Conservation (phyloP, 1,139 yeast genomes). For the Sugiyamaella neomexicana region DNA sequence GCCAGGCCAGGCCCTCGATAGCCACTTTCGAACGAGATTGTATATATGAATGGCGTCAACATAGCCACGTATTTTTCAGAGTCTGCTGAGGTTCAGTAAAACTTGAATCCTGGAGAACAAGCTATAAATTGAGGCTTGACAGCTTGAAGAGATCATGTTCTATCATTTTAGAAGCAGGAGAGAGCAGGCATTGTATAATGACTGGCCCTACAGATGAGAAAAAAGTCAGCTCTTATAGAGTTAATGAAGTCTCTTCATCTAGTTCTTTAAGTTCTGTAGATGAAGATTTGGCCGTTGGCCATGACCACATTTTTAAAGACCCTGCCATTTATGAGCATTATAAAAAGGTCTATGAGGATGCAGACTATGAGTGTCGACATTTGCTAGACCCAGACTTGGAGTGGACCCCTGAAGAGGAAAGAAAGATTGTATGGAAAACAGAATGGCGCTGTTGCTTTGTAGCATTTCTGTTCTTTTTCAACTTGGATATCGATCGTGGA, state of each 20-base stretch:
- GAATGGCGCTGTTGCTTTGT: constrained; percentile 48
- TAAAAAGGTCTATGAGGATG: constrained; percentile 44
- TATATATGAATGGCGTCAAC: constrained; percentile 6
- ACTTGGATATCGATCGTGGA: constrained; percentile 54
- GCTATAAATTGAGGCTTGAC: background rate
- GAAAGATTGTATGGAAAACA: constrained; percentile 45
- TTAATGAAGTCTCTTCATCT: constrained; percentile 1
- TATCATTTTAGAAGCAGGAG: no score
- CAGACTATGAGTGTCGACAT: constrained; percentile 48
- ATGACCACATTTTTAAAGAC: constrained; percentile 37
- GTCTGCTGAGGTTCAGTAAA: background rate
- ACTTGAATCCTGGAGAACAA: background rate
- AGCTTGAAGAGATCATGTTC: background rate
- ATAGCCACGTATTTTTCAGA: background rate
- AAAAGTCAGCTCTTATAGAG: background rate
- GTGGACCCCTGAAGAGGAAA: constrained; percentile 52
- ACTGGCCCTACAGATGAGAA: constrained; percentile 6
- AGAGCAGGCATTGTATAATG: background rate
- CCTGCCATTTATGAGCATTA: constrained; percentile 49
- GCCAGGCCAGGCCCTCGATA: background rate
- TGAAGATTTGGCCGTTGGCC: constrained; percentile 3
- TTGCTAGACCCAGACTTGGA: constrained; percentile 50
- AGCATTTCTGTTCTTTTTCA: constrained; percentile 50
- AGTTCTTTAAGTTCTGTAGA: constrained; percentile 1
- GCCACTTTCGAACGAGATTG: constrained; percentile 6